Percentiles rank a stretch among this genome's conserved stretches.
These are phyloP conservation scores for Pseudozyma sp. DNA, from an alignment of 1,284 basidiomycete species.

Conservation along the genomic window DNA sequence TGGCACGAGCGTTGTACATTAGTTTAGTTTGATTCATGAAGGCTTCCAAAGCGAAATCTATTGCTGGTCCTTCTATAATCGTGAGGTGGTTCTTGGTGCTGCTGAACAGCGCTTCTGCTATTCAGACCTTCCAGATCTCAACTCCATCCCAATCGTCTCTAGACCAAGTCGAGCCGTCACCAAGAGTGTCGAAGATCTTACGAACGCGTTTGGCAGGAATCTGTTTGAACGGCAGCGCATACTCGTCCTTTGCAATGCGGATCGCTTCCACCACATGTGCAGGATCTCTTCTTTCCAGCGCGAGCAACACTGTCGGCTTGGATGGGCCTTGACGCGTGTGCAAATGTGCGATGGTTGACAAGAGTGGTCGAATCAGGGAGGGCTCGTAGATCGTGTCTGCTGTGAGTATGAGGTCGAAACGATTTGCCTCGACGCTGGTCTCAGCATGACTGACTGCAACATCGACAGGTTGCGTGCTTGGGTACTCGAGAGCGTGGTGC, in stretches of 20 bases:
- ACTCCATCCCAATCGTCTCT: conserved; percentile 80
- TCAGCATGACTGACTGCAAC: not conserved
- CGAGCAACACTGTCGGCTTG: conserved; percentile 72
- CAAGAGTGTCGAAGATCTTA: conserved; percentile 76
- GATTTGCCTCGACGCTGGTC: not conserved
- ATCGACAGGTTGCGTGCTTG: conserved; percentile 1
- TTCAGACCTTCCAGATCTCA: conserved; percentile 76
- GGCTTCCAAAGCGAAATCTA: not conserved
- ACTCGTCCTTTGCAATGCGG: conserved; percentile 64
- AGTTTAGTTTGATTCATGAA: not conserved
- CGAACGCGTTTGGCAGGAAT: conserved; percentile 76
- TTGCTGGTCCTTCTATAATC: not conserved
- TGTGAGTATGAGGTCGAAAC: conserved; percentile 80
- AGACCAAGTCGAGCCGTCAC: conserved; percentile 72
- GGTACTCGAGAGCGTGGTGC: conserved; percentile 8
- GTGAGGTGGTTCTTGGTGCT: not conserved
- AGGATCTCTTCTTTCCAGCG: conserved; percentile 41
- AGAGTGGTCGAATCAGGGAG: conserved; percentile 77
- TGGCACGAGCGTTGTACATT: conserved; percentile 30
- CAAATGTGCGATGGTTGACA: conserved; percentile 75
- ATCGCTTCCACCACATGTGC: conserved; percentile 32
- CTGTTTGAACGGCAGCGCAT: conserved; percentile 75
- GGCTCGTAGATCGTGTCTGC: conserved; percentile 85
- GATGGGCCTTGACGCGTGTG: conserved; percentile 68
- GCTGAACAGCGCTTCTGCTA: not conserved